Evolutionary conservation across 345 rosid genomes (phyloP), one percentile per base, ranked within the genome.

Genomic region (Populus alba): DNA sequence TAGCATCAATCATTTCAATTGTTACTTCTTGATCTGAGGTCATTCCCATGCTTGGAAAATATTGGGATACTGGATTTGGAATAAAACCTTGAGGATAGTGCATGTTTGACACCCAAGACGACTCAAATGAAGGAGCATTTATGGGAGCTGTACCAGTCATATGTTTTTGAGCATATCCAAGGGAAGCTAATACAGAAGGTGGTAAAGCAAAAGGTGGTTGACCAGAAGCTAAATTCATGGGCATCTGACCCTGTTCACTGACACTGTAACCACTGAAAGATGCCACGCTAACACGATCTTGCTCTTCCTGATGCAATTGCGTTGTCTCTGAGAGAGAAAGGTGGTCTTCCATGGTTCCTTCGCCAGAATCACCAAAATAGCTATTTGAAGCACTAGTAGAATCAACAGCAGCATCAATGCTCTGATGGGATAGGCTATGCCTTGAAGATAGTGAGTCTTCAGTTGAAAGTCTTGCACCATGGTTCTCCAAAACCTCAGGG

Each of bases 301-400:
- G 80, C 43, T 72, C 79, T 68, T 74, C 79, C 65, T 82, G 84
- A 70, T 53, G 47, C 82, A 71, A 62, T 47, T 31, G 59, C 69
- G 16, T 9, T 62, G 72, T 73, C 71, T 70, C 84, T 15, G 39
- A 29, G 43, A 33, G n/a, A 70, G 76, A 41, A 51, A 20, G 71
- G 43, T 3, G 13, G 37, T 74, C 68, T 38, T 74, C 72, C 11
- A 17, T 22, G 10, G 62, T 45, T 20, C 75, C 75, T 31, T 65
- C 20, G 16, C 43, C 23, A 5, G 70, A 67, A 71, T 25, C 76
- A 41, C 61, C 68, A 41, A 25, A 18, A 23, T 41, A 70, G 68
- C 59, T 49, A 38, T 63, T 80, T 59, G 75, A 70, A 29, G 61
- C 70, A 69, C 78, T 29, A 18, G 35, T 47, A 33, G 70, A 61